Evolutionary conservation across 2,329 filamentous ascomycete genomes (phyloP), one percentile per base, ranked within the genome.

Genomic region (Cercospora zeina): DNA sequence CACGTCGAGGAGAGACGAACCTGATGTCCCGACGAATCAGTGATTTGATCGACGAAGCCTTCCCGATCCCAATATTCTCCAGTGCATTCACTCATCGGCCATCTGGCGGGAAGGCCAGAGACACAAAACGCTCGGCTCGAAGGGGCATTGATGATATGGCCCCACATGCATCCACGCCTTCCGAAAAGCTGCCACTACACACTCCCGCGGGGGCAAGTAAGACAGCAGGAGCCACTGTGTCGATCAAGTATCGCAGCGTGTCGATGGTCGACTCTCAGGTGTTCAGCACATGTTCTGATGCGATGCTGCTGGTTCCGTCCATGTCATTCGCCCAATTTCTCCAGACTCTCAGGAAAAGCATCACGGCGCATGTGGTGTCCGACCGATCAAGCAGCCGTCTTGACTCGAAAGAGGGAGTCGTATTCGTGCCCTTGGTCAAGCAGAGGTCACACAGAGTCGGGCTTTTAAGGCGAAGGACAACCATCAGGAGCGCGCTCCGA

Each of bases 21-120:
- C 21, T 11, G 21, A 19, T 30, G 11, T 49, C 42, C 14, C 21
- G 42, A n/a, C 42, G 42, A 9, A 49, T 49, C 19, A 49, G 42
- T 53, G 56, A 59, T 30, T 24, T 53, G 45, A 53, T 59, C 24
- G 33, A 59, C 16, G 56, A 59, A 37, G 56, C 56, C 1, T 59
- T 59, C 5, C 56, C 56, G n/a, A 7, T 49, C 8, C 31, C 55
- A 16, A 24, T 27, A 4, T 24, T 36, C 30, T 16, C 11, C 10
- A 45, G 50, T n/a, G 42, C 21, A 27, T 49, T 19, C 4, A 49
- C 21, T 27, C 21, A 27, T 27, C 24, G 27, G 6, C 27, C 42
- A 3, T 3, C 24, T 49, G 21, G 11, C 11, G 42, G 21, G 3
- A 4, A 11, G 21, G 14, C 42, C n/a, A 19, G 27, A 49, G 42